These are phyloP conservation scores for Exophiala mesophila DNA, from an alignment of 2,329 filamentous ascomycete genomes.

Conservation along the genomic window DNA sequence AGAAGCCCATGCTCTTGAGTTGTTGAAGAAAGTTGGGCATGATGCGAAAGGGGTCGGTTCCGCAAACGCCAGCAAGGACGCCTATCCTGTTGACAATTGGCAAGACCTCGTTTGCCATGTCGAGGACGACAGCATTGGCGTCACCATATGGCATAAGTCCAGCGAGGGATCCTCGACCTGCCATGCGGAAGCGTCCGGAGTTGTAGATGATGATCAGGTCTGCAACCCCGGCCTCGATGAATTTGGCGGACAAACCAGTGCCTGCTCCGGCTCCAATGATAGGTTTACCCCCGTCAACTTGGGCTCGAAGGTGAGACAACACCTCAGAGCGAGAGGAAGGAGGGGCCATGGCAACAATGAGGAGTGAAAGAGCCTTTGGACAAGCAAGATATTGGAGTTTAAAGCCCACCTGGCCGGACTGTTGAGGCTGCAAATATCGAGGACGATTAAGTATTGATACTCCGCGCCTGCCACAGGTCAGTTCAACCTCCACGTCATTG, in stretches of 20 bases:
- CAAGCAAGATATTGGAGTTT: too few species aligned
- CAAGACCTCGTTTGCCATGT: slow-evolving; percentile 65
- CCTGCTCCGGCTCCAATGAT: slow-evolving; percentile 66
- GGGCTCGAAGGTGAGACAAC: slow-evolving; percentile 49
- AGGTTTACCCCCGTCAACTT: slow-evolving; percentile 52
- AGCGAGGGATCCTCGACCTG: slow-evolving; percentile 62
- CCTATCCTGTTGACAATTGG: slow-evolving; percentile 55
- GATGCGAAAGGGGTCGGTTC: slow-evolving; percentile 63
- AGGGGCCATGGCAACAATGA: slow-evolving; percentile 57
- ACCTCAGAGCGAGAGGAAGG: slow-evolving; percentile 54
- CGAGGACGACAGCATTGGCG: slow-evolving; percentile 64
- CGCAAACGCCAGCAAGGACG: slow-evolving; percentile 66
- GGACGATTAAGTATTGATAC: too few species aligned
- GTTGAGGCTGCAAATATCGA: too few species aligned
- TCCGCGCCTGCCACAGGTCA: too few species aligned
- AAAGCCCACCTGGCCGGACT: too few species aligned
- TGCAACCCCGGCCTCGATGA: slow-evolving; percentile 62
- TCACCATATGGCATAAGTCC: slow-evolving; percentile 68
- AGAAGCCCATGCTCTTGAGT: slow-evolving; percentile 59
- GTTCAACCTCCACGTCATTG: too few species aligned
- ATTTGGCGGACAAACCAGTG: slow-evolving; percentile 63
- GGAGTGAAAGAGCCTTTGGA: too few species aligned
- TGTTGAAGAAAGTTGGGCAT: slow-evolving; percentile 58
- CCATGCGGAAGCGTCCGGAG: slow-evolving; percentile 68
- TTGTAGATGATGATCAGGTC: slow-evolving; percentile 71